Evolutionary conservation across 169 alveolate species (phyloP).

Genomic region (Plasmodium berghei): DNA sequence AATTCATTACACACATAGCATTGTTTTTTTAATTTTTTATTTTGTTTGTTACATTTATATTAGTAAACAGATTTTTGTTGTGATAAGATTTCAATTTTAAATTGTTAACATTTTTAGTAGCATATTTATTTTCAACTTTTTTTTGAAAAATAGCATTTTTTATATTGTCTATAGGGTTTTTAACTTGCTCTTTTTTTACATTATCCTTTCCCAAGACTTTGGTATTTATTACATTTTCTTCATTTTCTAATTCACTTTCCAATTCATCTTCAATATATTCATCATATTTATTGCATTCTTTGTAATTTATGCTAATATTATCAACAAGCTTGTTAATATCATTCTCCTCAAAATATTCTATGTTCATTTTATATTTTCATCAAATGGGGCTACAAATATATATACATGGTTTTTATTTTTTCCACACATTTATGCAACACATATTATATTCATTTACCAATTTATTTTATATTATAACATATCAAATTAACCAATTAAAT

Average conservation of each 20-base stretch:
- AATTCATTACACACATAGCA: not conserved
- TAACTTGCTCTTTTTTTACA: not conserved
- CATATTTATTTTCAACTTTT: not conserved
- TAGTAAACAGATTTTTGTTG: constrained; percentile 20
- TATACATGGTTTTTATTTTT: too few species aligned
- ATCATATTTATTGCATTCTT: constrained; percentile 62
- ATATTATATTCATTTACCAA: too few species aligned
- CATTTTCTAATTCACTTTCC: constrained; percentile 48
- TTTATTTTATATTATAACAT: too few species aligned
- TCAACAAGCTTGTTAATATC: constrained; percentile 73
- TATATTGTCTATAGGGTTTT: constrained; percentile 25
- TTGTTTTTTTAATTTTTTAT: not conserved
- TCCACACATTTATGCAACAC: too few species aligned
- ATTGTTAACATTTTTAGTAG: not conserved
- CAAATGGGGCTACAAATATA: not conserved
- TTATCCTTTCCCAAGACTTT: not conserved
- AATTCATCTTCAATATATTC: constrained; percentile 21
- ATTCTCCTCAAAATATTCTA: constrained; percentile 60
- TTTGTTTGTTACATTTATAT: constrained; percentile 23
- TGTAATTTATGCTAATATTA: constrained; percentile 60
- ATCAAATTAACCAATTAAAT: too few species aligned
- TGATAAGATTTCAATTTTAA: not conserved
- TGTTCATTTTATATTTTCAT: constrained; percentile 4
- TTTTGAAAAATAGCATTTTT: constrained; percentile 29
- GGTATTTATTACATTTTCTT: constrained; percentile 12